phyloP scores from a whole-genome alignment of 768 basidiomycete species.

The Chalciporus piperatus region DNA sequence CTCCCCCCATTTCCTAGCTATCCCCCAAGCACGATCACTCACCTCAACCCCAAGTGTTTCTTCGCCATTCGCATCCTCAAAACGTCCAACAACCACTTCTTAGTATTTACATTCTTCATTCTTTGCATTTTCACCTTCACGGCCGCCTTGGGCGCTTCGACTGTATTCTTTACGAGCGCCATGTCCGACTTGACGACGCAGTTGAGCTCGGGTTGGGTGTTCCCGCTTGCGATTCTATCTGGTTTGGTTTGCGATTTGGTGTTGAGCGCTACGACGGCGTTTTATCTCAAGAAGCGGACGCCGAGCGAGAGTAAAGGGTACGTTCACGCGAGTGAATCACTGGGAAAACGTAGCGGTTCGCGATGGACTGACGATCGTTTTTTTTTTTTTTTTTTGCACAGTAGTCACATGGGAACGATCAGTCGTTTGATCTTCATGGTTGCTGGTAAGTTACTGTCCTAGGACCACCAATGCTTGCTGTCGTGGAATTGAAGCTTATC shows the following conservation, averaged over 20 bases:
- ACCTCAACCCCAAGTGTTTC: slow-evolving; percentile 13
- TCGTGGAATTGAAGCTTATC: slow-evolving; percentile 1
- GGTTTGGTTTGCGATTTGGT: slow-evolving; percentile 19
- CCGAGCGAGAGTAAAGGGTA: slow-evolving; percentile 5
- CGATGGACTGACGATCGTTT: background rate
- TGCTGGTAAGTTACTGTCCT: slow-evolving; percentile 12
- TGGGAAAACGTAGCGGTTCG: too few relatives aligned
- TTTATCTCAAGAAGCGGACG: slow-evolving; percentile 10
- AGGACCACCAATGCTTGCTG: background rate
- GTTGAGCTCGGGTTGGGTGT: slow-evolving; percentile 14
- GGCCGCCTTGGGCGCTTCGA: slow-evolving; percentile 19
- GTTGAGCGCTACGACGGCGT: slow-evolving; percentile 4
- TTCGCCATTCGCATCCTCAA: slow-evolving; percentile 17
- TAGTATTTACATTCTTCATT: slow-evolving; percentile 12
- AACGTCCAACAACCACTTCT: slow-evolving; percentile 12
- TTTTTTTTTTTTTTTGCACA: too few relatives aligned
- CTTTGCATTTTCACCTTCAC: slow-evolving; percentile 21
- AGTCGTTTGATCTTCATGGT: slow-evolving; percentile 1
- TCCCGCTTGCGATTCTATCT: slow-evolving; percentile 16
- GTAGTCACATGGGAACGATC: slow-evolving; percentile 5
- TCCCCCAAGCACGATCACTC: background rate
- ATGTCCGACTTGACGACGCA: slow-evolving; percentile 5
- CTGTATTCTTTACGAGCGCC: slow-evolving; percentile 13
- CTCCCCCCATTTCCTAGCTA: background rate
- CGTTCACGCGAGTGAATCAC: background rate